Evolutionary conservation across 768 basidiomycete species (phyloP).

Genomic region (Suillus luteus): DNA sequence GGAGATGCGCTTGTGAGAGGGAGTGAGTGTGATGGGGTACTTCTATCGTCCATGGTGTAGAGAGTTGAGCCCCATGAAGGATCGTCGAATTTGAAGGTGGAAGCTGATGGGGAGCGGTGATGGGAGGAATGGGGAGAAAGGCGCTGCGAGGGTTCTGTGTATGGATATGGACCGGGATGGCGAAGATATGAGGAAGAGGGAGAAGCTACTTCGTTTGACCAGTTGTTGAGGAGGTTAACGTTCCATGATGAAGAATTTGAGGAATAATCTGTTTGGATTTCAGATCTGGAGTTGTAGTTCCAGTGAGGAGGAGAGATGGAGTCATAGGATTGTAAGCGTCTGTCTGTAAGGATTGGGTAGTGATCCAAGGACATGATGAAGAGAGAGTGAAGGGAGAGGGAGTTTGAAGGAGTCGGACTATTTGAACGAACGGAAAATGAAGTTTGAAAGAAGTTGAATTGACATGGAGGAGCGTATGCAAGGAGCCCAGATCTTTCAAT

Average conservation of each 20-base stretch:
- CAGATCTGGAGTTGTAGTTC: slow-evolving; percentile 28
- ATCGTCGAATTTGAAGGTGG: slow-evolving; percentile 25
- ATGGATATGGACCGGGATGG: slow-evolving; percentile 22
- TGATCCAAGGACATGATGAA: slow-evolving; percentile 32
- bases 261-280: slow-evolving; percentile 17
- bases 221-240: slow-evolving; percentile 16
- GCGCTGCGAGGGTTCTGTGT: slow-evolving; percentile 22
- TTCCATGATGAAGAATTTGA: slow-evolving; percentile 26
- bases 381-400: too few relatives aligned
- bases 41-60: slow-evolving; percentile 36
- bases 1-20: slow-evolving; percentile 36
- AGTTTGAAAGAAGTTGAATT: slow-evolving; percentile 16
- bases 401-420: slow-evolving; percentile 19
- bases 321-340: slow-evolving; percentile 33
- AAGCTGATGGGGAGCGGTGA: slow-evolving; percentile 19
- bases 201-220: slow-evolving; percentile 16
- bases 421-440: slow-evolving; percentile 25
- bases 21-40: slow-evolving; percentile 37
- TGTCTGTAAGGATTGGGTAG: slow-evolving; percentile 33
- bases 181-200: slow-evolving; percentile 29
- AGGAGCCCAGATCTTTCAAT: slow-evolving; percentile 18
- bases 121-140: slow-evolving; percentile 12
- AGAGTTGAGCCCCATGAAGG: slow-evolving; percentile 33
- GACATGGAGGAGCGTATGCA: slow-evolving; percentile 18
- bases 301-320: slow-evolving; percentile 27